Conservation (phyloP, 805 yeast genomes). For the Maudiozyma serrabonitensis region DNA sequence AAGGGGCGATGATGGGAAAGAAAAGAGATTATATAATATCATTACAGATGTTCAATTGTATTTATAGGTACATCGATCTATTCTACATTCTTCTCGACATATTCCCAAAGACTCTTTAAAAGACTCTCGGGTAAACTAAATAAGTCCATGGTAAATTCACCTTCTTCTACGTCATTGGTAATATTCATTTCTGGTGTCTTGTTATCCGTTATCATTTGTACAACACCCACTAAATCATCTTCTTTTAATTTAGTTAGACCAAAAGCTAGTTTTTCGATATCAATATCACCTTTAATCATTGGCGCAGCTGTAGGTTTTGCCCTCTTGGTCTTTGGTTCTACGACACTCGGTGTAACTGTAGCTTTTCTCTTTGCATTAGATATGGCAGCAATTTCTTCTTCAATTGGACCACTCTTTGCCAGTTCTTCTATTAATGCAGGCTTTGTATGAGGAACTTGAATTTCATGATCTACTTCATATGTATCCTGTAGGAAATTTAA, state of each 20-base stretch:
- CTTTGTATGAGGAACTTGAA: conserved; percentile 67
- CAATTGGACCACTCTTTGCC: conserved; percentile 75
- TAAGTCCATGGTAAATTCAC: conserved; percentile 94
- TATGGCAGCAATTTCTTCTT: conserved; percentile 32
- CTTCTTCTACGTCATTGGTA: conserved; percentile 90
- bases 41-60: too few species aligned
- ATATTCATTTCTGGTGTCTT: conserved; percentile 91
- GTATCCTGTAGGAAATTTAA: conserved; percentile 72
- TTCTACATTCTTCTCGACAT: conserved; percentile 62
- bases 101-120: conserved; percentile 89
- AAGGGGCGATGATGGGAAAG: too few species aligned
- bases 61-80: not conserved
- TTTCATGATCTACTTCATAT: conserved; percentile 67
- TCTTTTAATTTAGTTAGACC: conserved; percentile 81
- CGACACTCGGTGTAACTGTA: conserved; percentile 20
- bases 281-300: conserved; percentile 65
- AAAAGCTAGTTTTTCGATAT: conserved; percentile 82
- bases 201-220: conserved; percentile 96
- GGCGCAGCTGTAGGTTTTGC: conserved; percentile 34
- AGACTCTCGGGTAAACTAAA: conserved; percentile 86
- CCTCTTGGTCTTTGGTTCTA: conserved; percentile 42
- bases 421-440: conserved; percentile 63
- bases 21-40: too few species aligned
- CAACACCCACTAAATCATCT: conserved; percentile 88
- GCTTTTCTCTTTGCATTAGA: conserved; percentile 22